These are phyloP conservation scores for Podaxis carcinomalis DNA, from an alignment of 768 basidiomycete species.

Conservation along the genomic window DNA sequence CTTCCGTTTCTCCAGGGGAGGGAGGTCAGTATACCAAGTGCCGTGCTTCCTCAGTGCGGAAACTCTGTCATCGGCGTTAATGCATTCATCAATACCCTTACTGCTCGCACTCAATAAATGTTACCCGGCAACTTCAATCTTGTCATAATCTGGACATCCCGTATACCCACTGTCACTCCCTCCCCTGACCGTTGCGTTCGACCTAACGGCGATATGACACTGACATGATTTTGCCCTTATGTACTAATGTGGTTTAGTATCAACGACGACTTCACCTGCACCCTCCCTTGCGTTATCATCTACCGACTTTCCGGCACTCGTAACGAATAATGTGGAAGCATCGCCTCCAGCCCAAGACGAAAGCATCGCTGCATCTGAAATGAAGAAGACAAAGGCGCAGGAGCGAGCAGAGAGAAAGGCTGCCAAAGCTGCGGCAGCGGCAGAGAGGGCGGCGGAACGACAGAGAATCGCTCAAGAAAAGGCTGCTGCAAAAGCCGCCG, in stretches of 20 bases:
- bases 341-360: conserved; percentile 17
- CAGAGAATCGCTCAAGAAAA: conserved; percentile 47
- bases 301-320: conserved; percentile 74
- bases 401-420: conserved; percentile 10
- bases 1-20: conserved; percentile 59
- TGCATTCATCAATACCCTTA: conserved; percentile 36
- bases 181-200: conserved; percentile 42
- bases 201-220: conserved; percentile 38
- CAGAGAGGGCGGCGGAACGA: conserved; percentile 26
- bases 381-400: conserved; percentile 7
- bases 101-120: conserved; percentile 25
- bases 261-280: conserved; percentile 38
- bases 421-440: conserved; percentile 22
- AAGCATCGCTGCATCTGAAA: background rate
- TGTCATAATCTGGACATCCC: conserved; percentile 20
- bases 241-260: conserved; percentile 35
- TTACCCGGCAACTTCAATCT: conserved; percentile 22
- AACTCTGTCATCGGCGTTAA: conserved; percentile 71
- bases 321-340: conserved; percentile 30
- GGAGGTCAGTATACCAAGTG: conserved; percentile 85
- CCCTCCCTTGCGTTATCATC: conserved; percentile 58
- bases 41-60: conserved; percentile 89
- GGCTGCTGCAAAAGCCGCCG: conserved; percentile 58
- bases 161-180: conserved; percentile 24
- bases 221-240: conserved; percentile 45